Evolutionary conservation across 192 early-diverging fungal species (phyloP), one percentile per base, ranked within the genome.

Genomic region (Pilaira anomala): DNA sequence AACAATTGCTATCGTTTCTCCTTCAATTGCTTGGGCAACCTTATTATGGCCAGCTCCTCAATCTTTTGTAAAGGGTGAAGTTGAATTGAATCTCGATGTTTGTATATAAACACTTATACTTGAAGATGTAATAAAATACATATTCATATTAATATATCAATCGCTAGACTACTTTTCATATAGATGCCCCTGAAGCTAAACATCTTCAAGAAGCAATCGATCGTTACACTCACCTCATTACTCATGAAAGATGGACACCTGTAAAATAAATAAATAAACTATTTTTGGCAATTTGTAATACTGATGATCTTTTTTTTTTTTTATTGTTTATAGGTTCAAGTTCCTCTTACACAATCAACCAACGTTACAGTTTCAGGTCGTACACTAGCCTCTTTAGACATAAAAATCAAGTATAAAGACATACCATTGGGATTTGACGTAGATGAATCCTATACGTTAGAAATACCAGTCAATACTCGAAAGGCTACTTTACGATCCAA

Each of bases 381-480:
- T 19, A 57, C 54, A 7, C 55, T 76, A 21, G 44, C 28, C 7
- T 65, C 66, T 18, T 36, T 76, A 45, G 67, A 66, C 12, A 77
- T 91, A 44, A 49, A 48, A 4, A 67, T 91, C n/a, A 65, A 68
- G 7, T 65, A 74, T 65, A 45, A 62, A 28, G 63, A 80, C 60
- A 77, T 64, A 50, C 71, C 76, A 3, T 82, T 89, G 39, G 63
- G 62, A 28, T 67, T 85, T 51, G 80, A 76, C 14, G 84, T 81
- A 5, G 87, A 91, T 58, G 89, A 91, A 74, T 87, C 89, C 19
- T 91, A 91, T 65, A 79, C 71, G 19, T 78, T 91, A 22, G 75
- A 81, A 26, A 78, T 91, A n/a, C 84, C 85, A 6, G 62, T 56
- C 3, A 36, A 62, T 19, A 54, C 57, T 24, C 61, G 55, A 22